phyloP scores from a whole-genome alignment of 2,329 filamentous ascomycete genomes.

The Coniochaeta hoffmannii region DNA sequence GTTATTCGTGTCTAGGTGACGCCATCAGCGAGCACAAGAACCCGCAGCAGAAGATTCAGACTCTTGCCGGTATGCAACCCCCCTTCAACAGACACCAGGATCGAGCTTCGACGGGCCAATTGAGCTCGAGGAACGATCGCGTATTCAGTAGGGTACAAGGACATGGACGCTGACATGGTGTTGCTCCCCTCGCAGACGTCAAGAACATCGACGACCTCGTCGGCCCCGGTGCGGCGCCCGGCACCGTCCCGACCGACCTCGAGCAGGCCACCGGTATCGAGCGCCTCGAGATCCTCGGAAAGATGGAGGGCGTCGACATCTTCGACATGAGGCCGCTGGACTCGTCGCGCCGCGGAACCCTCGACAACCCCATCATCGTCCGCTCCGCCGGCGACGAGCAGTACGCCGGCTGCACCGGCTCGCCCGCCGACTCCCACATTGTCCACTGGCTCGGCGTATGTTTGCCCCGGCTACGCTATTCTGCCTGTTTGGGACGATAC shows the following conservation, averaged over 20 bases:
- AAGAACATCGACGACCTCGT: conserved; percentile 75
- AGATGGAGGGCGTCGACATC: conserved; percentile 97
- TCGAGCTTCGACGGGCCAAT: background rate
- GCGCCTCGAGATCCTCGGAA: conserved; percentile 96
- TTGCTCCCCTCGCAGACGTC: conserved; percentile 61
- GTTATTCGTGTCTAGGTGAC: conserved; percentile 19
- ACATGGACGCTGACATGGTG: conserved; percentile 9
- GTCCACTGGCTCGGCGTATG: conserved; percentile 86
- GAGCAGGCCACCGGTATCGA: conserved; percentile 96
- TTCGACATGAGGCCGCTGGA: conserved; percentile 98
- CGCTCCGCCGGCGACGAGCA: conserved; percentile 93
- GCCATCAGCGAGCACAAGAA: conserved; percentile 17
- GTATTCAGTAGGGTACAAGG: background rate
- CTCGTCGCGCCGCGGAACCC: conserved; percentile 65
- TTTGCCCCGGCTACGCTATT: conserved; percentile 10
- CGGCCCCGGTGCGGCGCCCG: conserved; percentile 71
- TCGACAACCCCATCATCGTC: conserved; percentile 85
- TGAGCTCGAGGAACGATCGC: background rate
- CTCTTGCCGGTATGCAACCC: conserved; percentile 35
- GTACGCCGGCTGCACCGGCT: conserved; percentile 93
- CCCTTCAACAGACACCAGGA: conserved; percentile 4
- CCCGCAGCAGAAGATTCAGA: conserved; percentile 27
- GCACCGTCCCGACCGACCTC: conserved; percentile 85
- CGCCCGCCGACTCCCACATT: conserved; percentile 82
- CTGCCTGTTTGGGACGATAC: background rate